phyloP scores from a whole-genome alignment of 202 grass and related monocot genomes.

The Eragrostis tef region DNA sequence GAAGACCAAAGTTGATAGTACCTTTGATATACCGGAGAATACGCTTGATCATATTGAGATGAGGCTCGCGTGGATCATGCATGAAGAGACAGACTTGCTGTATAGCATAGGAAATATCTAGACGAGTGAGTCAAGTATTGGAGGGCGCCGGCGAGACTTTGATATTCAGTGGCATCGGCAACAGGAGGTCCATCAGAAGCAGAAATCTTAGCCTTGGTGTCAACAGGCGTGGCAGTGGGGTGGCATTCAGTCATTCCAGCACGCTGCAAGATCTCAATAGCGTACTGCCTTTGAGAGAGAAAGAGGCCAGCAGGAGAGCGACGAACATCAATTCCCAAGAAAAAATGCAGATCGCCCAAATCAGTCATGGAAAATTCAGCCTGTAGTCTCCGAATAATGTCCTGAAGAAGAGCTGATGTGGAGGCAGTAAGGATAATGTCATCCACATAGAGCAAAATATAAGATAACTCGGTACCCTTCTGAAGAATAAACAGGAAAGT shows the following conservation, averaged over 20 bases:
- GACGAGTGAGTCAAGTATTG: not conserved
- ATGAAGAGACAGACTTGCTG: too few relatives aligned
- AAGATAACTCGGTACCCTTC: too few relatives aligned
- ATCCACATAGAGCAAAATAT: too few relatives aligned
- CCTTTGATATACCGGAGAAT: too few relatives aligned
- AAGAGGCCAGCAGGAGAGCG: not conserved
- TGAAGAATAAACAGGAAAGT: too few relatives aligned
- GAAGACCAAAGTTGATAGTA: too few relatives aligned
- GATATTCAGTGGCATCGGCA: not conserved
- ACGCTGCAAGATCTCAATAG: not conserved
- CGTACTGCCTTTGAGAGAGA: not conserved
- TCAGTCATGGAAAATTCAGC: not conserved
- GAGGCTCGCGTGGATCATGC: too few relatives aligned
- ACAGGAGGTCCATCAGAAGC: not conserved
- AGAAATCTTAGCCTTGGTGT: not conserved
- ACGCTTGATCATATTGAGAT: too few relatives aligned
- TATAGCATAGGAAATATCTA: not conserved
- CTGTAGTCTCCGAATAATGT: too few relatives aligned
- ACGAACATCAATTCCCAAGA: not conserved
- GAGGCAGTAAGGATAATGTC: too few relatives aligned
- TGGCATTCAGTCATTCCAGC: not conserved
- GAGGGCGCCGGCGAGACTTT: not conserved
- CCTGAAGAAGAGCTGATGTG: too few relatives aligned
- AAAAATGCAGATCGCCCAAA: not conserved
- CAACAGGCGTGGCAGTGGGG: too few relatives aligned